Conservation (phyloP, 176 grass and related monocot species). For the Sorghum bicolor region Sorghum_bicolor_NCBIv3 NC_012874.2:67380501-67381000, state of each 20-base stretch:
- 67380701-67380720: conserved; percentile 48
- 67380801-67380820: background rate
- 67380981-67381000: conserved; percentile 59
- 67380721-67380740: background rate
- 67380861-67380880: background rate
- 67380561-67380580: background rate
- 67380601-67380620: conserved; percentile 13
- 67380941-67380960: conserved; percentile 99
- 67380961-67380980: conserved; percentile 97
- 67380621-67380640: conserved; percentile 93
- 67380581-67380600: background rate
- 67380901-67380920: background rate
- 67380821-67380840: background rate
- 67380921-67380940: conserved; percentile 39
- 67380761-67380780: background rate
- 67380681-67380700: conserved; percentile 88
- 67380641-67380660: conserved; percentile 54
- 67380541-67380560: background rate
- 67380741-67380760: background rate
- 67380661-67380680: conserved; percentile 89
- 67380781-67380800: background rate
- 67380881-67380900: background rate
- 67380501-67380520: background rate
- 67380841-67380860: background rate
- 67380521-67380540: background rate